Evolutionary conservation across 1,284 basidiomycete species (phyloP).

Genomic region (Ganoderma lingzhi): DNA sequence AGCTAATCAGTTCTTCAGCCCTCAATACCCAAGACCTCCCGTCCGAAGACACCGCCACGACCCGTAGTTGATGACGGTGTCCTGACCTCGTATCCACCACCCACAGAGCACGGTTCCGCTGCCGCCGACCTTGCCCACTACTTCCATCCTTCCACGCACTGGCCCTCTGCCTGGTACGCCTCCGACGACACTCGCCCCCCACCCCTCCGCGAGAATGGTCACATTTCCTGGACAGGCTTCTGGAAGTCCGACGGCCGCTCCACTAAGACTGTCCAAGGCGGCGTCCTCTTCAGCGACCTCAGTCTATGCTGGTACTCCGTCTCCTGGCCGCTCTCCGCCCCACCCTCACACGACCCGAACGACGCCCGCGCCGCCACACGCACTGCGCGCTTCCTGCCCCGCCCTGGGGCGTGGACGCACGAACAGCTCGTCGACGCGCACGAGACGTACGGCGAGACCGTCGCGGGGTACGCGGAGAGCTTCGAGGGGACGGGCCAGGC

Average conservation of each 20-base stretch:
- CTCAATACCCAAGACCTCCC: constrained; percentile 21
- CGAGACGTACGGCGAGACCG: constrained; percentile 57
- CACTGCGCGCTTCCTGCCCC: constrained; percentile 48
- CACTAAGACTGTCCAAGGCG: constrained; percentile 45
- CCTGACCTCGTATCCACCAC: constrained; percentile 44
- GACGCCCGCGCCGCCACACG: constrained; percentile 44
- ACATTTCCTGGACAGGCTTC: constrained; percentile 40
- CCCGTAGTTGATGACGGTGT: constrained; percentile 8
- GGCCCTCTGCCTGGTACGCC: constrained; percentile 54
- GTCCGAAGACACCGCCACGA: constrained; percentile 22
- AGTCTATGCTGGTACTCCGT: constrained; percentile 58
- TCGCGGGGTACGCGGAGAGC: constrained; percentile 57
- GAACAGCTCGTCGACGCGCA: constrained; percentile 50
- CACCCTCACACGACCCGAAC: constrained; percentile 42
- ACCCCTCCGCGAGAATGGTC: constrained; percentile 42
- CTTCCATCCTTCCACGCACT: constrained; percentile 51
- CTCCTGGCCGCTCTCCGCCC: constrained; percentile 43
- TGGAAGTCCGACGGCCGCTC: constrained; percentile 41
- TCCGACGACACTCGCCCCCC: constrained; percentile 45
- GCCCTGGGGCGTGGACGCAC: constrained; percentile 45
- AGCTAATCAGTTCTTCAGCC: constrained; percentile 20
- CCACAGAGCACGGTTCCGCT: constrained; percentile 40
- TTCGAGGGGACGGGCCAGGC: constrained; percentile 52
- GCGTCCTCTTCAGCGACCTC: constrained; percentile 56
- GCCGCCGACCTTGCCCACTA: constrained; percentile 53